Base-by-base conservation (phyloP, 129 eudicot species). In the Flaveria ramosissima region DNA sequence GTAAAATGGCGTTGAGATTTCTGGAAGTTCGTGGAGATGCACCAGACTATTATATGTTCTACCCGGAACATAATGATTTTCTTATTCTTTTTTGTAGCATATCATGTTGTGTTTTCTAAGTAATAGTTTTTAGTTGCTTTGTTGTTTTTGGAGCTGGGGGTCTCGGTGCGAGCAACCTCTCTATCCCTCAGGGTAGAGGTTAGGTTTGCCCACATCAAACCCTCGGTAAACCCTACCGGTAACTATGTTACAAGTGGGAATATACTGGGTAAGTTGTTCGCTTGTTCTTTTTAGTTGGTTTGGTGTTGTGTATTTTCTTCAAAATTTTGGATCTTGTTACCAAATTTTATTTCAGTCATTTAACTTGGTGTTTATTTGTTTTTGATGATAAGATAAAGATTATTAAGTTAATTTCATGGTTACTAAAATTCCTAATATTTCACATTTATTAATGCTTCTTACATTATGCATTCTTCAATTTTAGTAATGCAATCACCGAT, bases 81-180 rank as follows among this genome's bases (percentile, higher is more conserved):
- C 0, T 30, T 3, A 30, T 30, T 30, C 36, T 30, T 59, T 9
- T 11, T 7, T 2, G 16, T 59, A 59, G 67, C 67, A 24, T 6
- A 64, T 32, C 2, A 64, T 20, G 69, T 32, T 41, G 30, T 64
- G 47, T 30, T 30, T 24, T 32, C 16, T 11, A 64, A 64, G 46
- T 63, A 24, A 63, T 32, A 60, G 70, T 64, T 63, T 63, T n/a
- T 62, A 27, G 70, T 64, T 64, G 43, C n/a, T 27, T 13, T 62
- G 46, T 36, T 64, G 21, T 9, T 47, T 46, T 47, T 47, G 52
- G 15, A 12, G 16, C 15, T 11, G 47, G 47, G 47, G 46, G 46
- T 42, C 10, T 42, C 46, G 0, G 0, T 2, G 46, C 1, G 47
- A 42, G 47, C 47, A 6, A 8, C 47, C 47, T 42, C 47, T 42